A percentile compares a stretch with the other conserved stretches of the same genome.
Conservation (phyloP, 1,284 basidiomycete genomes). For the Trametes pubescens region DNA sequence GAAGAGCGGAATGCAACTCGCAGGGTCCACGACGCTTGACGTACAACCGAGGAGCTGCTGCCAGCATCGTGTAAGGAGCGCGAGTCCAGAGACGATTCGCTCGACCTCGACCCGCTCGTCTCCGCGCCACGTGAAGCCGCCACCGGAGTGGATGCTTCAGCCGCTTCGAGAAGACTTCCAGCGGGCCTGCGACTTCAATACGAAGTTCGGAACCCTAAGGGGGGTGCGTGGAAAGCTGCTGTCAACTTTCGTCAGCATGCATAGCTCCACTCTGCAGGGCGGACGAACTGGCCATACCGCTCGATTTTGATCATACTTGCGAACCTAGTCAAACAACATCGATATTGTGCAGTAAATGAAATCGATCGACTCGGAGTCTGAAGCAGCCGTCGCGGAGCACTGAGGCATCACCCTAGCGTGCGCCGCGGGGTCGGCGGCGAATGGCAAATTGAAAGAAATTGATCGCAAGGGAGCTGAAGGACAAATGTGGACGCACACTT, state of each 20-base stretch:
- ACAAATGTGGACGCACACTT: background rate
- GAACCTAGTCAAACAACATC: conserved; percentile 10
- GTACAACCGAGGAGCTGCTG: background rate
- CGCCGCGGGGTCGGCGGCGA: conserved; percentile 12
- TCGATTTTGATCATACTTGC: background rate
- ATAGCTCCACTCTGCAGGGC: background rate
- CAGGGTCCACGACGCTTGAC: background rate
- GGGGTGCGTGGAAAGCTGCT: background rate
- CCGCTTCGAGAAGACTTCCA: background rate
- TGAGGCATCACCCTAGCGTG: background rate
- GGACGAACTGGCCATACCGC: background rate
- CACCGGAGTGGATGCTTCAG: background rate
- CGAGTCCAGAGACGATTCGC: background rate
- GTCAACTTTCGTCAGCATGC: background rate
- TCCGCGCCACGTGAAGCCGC: background rate
- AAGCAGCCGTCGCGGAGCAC: conserved; percentile 12
- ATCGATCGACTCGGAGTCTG: conserved; percentile 18
- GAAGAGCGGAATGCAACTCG: background rate
- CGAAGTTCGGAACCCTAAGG: background rate
- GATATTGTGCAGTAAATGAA: conserved; percentile 5
- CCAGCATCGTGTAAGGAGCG: background rate
- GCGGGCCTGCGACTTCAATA: background rate
- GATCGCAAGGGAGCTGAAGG: conserved; percentile 6
- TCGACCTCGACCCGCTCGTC: background rate
- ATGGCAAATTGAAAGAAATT: background rate